These are phyloP conservation scores for Fusarium tuaranense DNA, from an alignment of 2,329 filamentous ascomycete genomes.

Conservation along the genomic window DNA sequence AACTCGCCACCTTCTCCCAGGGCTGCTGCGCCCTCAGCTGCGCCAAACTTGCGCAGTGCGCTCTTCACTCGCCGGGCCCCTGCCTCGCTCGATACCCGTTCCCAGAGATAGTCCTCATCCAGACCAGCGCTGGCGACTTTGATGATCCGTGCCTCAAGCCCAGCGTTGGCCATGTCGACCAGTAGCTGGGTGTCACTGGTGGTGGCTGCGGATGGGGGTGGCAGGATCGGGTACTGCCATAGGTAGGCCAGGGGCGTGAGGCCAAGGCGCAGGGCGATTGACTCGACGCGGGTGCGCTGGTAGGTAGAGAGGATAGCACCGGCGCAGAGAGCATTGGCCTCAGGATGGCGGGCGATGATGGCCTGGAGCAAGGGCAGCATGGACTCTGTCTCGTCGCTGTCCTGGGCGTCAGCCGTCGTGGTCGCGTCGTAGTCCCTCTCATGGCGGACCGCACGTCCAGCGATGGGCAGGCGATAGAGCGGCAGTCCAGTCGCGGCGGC, in stretches of 20 bases:
- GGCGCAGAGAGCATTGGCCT: slow-evolving; percentile 87
- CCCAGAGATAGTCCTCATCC: slow-evolving; percentile 84
- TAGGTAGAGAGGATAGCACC: slow-evolving; percentile 96
- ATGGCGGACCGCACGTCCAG: slow-evolving; percentile 76
- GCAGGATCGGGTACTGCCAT: slow-evolving; percentile 89
- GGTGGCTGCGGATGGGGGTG: slow-evolving; percentile 54
- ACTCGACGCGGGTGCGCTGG: slow-evolving; percentile 95
- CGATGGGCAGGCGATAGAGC: slow-evolving; percentile 83
- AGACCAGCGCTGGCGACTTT: slow-evolving; percentile 94
- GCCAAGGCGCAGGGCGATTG: slow-evolving; percentile 85
- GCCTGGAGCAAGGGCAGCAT: slow-evolving; percentile 79
- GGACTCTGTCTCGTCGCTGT: slow-evolving; percentile 88
- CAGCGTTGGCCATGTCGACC: slow-evolving; percentile 81
- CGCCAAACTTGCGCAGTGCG: slow-evolving; percentile 75
- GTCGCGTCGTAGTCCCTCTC: slow-evolving; percentile 74
- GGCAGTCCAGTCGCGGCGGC: slow-evolving; percentile 82
- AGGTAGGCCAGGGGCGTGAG: slow-evolving; percentile 86
- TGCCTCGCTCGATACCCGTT: slow-evolving; percentile 73
- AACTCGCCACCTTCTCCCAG: slow-evolving; percentile 96
- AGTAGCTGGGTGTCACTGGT: slow-evolving; percentile 70
- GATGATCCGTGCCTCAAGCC: slow-evolving; percentile 89
- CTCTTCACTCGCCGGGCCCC: slow-evolving; percentile 61
- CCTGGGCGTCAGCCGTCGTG: slow-evolving; percentile 29
- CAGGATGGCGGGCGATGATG: slow-evolving; percentile 77
- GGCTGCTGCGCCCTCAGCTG: slow-evolving; percentile 72